A percentile compares a stretch with the other conserved stretches of the same genome.
Conservation (phyloP, 2,329 filamentous ascomycete genomes). For the Verticillium isaacii region DNA sequence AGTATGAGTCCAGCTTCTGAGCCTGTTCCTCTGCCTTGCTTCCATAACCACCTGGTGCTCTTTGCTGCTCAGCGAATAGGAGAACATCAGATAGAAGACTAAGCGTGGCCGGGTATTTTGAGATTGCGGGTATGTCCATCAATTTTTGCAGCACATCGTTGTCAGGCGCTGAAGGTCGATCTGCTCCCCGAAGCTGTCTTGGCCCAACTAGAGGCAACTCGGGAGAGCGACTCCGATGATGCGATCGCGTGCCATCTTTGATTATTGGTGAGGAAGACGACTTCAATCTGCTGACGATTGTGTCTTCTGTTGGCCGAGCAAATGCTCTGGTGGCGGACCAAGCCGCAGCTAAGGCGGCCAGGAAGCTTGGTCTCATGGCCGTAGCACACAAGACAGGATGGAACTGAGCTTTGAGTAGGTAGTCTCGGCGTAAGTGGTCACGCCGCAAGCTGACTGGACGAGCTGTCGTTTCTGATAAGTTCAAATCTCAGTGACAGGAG, state of each 20-base stretch:
- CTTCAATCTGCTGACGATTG: not conserved
- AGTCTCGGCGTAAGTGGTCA: no score
- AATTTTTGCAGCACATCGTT: not conserved
- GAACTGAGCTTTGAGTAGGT: no score
- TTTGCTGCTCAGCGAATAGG: not conserved
- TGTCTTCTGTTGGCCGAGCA: not conserved
- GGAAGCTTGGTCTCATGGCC: not conserved
- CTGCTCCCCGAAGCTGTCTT: no score
- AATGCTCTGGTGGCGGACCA: not conserved
- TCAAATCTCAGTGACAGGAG: no score
- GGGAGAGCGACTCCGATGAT: no score
- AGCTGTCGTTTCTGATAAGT: no score
- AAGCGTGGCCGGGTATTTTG: not conserved
- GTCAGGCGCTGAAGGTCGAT: not conserved
- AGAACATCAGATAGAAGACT: not conserved
- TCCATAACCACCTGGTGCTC: not conserved
- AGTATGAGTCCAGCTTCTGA: not conserved
- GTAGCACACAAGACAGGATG: no score
- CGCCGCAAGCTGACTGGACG: no score
- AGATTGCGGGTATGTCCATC: not conserved
- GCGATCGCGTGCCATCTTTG: not conserved
- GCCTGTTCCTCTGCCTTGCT: no score
- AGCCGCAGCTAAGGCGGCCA: not conserved
- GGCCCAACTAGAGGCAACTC: no score
- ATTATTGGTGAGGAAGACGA: not conserved